These are phyloP conservation scores for Pestalotiopsis sp. DNA, from an alignment of 2,329 filamentous ascomycete species.

Conservation along the genomic window DNA sequence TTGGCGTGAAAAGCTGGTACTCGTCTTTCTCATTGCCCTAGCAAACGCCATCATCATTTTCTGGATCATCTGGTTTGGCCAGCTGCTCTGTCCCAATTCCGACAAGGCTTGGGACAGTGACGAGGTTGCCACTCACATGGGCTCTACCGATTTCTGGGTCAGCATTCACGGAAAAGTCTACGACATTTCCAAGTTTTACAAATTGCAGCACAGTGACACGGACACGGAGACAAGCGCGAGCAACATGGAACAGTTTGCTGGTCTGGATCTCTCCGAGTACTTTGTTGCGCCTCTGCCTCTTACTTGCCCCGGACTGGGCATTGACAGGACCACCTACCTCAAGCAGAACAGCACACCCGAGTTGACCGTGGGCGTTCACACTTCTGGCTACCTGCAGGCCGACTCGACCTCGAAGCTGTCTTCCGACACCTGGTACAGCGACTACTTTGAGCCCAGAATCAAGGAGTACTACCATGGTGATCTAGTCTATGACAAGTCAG, in stretches of 20 bases:
- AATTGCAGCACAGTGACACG: constrained; percentile 78
- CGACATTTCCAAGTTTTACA: constrained; percentile 89
- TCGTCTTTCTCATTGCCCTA: constrained; percentile 78
- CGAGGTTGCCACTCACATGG: constrained; percentile 72
- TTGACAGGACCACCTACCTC: constrained; percentile 56
- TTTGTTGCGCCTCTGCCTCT: constrained; percentile 77
- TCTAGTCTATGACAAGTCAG: constrained; percentile 68
- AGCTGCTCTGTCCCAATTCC: constrained; percentile 83
- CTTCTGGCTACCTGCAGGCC: constrained; percentile 63
- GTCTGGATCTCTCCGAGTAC: constrained; percentile 79
- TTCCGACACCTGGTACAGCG: constrained; percentile 74
- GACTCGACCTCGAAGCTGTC: constrained; percentile 60
- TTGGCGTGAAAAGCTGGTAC: constrained; percentile 91
- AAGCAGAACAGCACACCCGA: constrained; percentile 65
- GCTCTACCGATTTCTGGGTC: constrained; percentile 80
- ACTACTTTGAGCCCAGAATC: constrained; percentile 76
- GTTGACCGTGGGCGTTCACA: constrained; percentile 63
- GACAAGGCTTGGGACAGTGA: constrained; percentile 82
- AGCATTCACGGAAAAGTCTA: constrained; percentile 88
- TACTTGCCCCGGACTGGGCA: constrained; percentile 75
- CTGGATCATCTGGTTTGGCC: constrained; percentile 87
- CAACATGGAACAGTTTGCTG: constrained; percentile 77
- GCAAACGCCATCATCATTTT: constrained; percentile 84
- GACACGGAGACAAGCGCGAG: constrained; percentile 59
- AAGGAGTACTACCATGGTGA: constrained; percentile 86